Evolutionary conservation across 148 eudicot genomes (phyloP), one percentile per base, ranked within the genome.

Genomic region (Mesembryanthemum crystallinum): DNA sequence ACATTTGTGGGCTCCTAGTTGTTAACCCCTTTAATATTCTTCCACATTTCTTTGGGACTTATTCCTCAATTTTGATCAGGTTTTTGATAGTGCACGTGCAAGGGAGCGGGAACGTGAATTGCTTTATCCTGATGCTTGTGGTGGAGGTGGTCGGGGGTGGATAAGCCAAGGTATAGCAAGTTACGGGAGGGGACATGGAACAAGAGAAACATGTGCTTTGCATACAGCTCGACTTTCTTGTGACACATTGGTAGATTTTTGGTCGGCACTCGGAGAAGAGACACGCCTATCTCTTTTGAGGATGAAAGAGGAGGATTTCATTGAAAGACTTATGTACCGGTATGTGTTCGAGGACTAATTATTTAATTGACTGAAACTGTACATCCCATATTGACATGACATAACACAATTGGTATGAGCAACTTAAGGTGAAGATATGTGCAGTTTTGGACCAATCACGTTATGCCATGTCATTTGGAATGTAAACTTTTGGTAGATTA

Each of bases 121-220:
- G 82, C 88, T 92, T 57, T 95, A 92, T 85, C 98, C 98, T 73
- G 98, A 95, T 86, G 98, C 98, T 45, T 95, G 98, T 87, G 98
- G 98, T 69, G 98, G 97, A 33, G 94, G 92, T 78, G 97, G 92
- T 72, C 85, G 97, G 45, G 98, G 98, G 58, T 92, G 98, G 98
- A 95, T 92, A 69, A 90, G 97, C 83, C 97, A 95, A 84, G 97
- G 97, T 59, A 86, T 89, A 78, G 78, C 87, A 55, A 86, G 96
- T 64, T 95, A 90, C 62, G 97, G 98, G 18, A 83, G 98, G 85
- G 96, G 96, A 33, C 98, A 95, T 84, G 98, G 97, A 69, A 87
- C 87, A 9, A 87, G 98, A 77, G 98, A 92, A 82, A 88, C 98
- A 70, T 95, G 98, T 82, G 98, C 98, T 54, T 84, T 95, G 87